Conservation (phyloP, 225 moss, liverwort and hornwort species). For the Pseudoscleropodium purum region DNA sequence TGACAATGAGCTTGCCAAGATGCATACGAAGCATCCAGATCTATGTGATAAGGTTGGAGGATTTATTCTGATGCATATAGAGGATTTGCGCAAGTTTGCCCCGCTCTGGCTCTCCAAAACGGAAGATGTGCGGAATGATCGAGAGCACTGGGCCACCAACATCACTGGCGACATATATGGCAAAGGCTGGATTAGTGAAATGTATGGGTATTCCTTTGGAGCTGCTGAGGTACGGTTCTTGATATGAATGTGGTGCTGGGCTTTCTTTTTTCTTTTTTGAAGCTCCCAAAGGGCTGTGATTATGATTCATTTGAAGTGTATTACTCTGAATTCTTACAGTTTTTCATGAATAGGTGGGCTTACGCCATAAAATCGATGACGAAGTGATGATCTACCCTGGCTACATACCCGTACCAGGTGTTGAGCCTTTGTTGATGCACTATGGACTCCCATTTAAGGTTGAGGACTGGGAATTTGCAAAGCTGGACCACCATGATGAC, state of each 20-base stretch:
- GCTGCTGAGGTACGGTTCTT: constrained; percentile 65
- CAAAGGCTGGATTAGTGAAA: constrained; percentile 93
- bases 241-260: not conserved
- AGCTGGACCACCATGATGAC: constrained; percentile 63
- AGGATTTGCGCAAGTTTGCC: constrained; percentile 78
- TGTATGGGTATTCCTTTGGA: constrained; percentile 97
- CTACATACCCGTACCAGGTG: constrained; percentile 49
- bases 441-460: constrained; percentile 87
- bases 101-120: constrained; percentile 98
- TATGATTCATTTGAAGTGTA: not conserved
- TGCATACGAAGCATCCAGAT: constrained; percentile 84
- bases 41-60: constrained; percentile 95
- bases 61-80: constrained; percentile 81
- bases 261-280: not conserved
- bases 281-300: not conserved
- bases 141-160: constrained; percentile 67
- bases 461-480: constrained; percentile 71
- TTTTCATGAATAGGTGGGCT: constrained; percentile 52
- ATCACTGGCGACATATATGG: constrained; percentile 86
- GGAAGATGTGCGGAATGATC: constrained; percentile 81
- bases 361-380: constrained; percentile 75
- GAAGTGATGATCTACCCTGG: constrained; percentile 95
- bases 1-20: constrained; percentile 79
- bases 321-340: not conserved
- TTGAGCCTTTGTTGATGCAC: constrained; percentile 85